Conservation (phyloP, 768 basidiomycete species). For the Phaffia australis region DNA sequence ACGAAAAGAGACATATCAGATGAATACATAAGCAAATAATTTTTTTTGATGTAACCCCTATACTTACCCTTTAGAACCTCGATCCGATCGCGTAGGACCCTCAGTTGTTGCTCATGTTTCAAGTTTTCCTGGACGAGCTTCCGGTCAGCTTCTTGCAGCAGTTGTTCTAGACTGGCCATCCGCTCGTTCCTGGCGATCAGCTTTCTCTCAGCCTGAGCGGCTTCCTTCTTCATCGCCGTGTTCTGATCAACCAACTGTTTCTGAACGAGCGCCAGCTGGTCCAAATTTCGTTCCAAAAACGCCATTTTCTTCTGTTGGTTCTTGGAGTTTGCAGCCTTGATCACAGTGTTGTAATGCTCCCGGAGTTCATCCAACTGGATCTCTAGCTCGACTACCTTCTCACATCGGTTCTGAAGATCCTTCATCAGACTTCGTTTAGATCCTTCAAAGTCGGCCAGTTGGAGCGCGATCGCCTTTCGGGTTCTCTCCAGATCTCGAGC, state of each 20-base stretch:
- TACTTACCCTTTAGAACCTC: constrained; percentile 79
- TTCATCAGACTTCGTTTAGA: constrained; percentile 99
- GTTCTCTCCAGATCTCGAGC: constrained; percentile 94
- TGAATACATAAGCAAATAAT: neutral
- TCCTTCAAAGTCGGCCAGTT: constrained; percentile 94
- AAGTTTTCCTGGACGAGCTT: constrained; percentile 83
- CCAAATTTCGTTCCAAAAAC: constrained; percentile 90
- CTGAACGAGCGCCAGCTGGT: constrained; percentile 88
- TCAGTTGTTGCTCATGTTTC: constrained; percentile 88
- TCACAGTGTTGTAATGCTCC: constrained; percentile 98
- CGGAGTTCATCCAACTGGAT: constrained; percentile 97
- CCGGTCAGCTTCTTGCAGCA: constrained; percentile 87
- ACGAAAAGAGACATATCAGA: neutral
- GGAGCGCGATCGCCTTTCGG: constrained; percentile 92
- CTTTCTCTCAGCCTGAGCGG: constrained; percentile 92
- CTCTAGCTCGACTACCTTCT: constrained; percentile 98
- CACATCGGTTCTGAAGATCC: constrained; percentile 96
- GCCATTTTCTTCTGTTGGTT: constrained; percentile 99
- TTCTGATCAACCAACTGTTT: constrained; percentile 99
- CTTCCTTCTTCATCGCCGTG: constrained; percentile 90
- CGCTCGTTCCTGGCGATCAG: constrained; percentile 91
- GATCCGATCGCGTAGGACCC: constrained; percentile 79
- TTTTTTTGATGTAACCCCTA: neutral
- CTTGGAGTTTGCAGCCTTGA: constrained; percentile 94
- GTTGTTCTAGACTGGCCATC: constrained; percentile 87